Percentiles rank a stretch among this genome's conserved stretches.
Conservation (phyloP, 139 green algal species). For the Chlamydomonas asymmetrica region DNA sequence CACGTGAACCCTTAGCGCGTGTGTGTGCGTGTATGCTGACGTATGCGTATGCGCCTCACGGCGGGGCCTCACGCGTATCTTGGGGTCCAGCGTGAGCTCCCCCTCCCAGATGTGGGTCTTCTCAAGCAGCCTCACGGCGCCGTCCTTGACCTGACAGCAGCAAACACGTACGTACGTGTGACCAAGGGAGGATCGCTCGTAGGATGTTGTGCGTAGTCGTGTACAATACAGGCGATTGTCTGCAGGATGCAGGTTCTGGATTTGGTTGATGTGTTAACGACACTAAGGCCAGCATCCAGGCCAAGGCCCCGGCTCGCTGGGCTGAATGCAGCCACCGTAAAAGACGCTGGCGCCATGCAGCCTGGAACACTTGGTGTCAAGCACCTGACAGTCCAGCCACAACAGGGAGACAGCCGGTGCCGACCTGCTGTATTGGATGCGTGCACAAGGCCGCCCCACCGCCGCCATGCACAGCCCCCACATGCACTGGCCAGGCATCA, state of each 20-base stretch:
- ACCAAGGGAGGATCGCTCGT: background rate
- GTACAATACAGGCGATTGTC: background rate
- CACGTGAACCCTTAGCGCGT: too few species aligned
- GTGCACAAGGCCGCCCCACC: background rate
- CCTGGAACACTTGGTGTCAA: too few species aligned
- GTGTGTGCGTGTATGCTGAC: background rate
- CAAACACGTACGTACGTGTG: background rate
- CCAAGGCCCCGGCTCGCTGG: background rate
- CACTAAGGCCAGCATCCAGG: background rate
- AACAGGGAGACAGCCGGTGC: too few species aligned
- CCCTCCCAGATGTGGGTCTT: constrained; percentile 65
- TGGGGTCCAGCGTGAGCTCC: constrained; percentile 39
- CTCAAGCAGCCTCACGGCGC: constrained; percentile 46
- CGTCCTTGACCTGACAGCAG: constrained; percentile 20
- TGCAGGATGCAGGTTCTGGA: background rate
- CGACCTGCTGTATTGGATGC: too few species aligned
- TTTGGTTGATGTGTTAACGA: too few species aligned
- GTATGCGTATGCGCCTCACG: background rate
- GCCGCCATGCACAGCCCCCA: background rate
- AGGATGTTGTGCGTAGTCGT: background rate
- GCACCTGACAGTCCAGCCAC: too few species aligned
- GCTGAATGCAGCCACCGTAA: background rate
- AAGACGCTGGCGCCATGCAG: too few species aligned
- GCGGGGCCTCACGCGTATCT: background rate
- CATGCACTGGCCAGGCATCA: too few species aligned